Conservation (phyloP, 805 yeast species). For the Ogataea thermomethanolica region DNA sequence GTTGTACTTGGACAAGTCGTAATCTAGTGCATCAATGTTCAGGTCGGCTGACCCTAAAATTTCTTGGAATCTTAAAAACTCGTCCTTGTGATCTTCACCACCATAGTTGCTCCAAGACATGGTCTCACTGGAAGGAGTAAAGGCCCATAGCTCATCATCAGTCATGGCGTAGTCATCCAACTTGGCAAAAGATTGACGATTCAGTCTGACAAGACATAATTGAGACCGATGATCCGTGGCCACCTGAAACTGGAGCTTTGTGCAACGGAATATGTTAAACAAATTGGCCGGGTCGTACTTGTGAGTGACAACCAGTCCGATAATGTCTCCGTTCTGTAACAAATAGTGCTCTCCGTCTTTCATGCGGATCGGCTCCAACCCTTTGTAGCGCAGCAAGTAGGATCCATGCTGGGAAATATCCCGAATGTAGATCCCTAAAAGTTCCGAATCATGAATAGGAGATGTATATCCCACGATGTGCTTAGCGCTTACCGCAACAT, state of each 20-base stretch:
- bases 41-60: background rate
- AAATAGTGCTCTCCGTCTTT: slow-evolving; percentile 20
- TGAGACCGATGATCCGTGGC: slow-evolving; percentile 12
- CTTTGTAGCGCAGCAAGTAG: slow-evolving; percentile 6
- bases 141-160: slow-evolving; percentile 3
- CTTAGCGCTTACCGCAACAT: slow-evolving; percentile 25
- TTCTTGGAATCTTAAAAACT: background rate
- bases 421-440: slow-evolving; percentile 1
- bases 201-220: slow-evolving; percentile 16
- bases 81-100: slow-evolving; percentile 1
- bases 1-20: background rate
- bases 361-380: background rate
- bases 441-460: slow-evolving; percentile 1
- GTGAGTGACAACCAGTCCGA: slow-evolving; percentile 12
- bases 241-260: slow-evolving; percentile 25
- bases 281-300: background rate
- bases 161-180: background rate
- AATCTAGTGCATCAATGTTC: background rate
- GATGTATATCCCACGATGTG: slow-evolving; percentile 19
- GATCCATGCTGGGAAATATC: slow-evolving; percentile 25
- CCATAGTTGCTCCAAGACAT: background rate
- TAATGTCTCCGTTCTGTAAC: slow-evolving; percentile 9
- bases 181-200: slow-evolving; percentile 7
- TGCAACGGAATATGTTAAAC: slow-evolving; percentile 19
- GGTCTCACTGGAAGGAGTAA: background rate